Evolutionary conservation across 1,139 yeast genomes (phyloP).

Genomic region (Pichia sp.): DNA sequence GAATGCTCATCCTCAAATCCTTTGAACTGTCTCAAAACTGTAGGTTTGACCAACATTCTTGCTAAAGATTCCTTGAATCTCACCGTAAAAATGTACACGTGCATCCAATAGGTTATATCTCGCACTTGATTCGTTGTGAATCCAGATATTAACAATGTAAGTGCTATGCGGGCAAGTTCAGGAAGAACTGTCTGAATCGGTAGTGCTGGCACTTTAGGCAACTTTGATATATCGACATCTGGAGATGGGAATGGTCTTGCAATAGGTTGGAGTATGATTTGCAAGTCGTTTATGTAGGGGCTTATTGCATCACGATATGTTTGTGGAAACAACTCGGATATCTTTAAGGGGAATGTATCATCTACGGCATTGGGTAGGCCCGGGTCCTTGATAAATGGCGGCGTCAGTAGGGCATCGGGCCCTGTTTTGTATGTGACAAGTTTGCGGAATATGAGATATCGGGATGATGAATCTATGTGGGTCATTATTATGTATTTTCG

Average conservation of each 20-base stretch:
- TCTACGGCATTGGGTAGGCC: too few species aligned
- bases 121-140: constrained; percentile 8
- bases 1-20: constrained; percentile 28
- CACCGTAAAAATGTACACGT: constrained; percentile 24
- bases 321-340: constrained; percentile 1
- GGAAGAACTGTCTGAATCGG: constrained; percentile 6
- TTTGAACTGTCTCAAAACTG: constrained; percentile 15
- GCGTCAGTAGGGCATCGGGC: constrained; percentile 1
- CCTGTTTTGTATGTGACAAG: constrained; percentile 7
- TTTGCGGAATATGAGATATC: constrained; percentile 7
- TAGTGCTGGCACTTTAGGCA: constrained; percentile 9
- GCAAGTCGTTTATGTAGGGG: too few species aligned
- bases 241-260: constrained; percentile 5
- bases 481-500: constrained; percentile 29
- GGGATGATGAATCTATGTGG: not conserved
- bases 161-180: constrained; percentile 4
- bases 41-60: constrained; percentile 19
- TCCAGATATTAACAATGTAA: constrained; percentile 1
- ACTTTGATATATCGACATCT: constrained; percentile 3
- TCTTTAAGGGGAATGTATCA: constrained; percentile 1
- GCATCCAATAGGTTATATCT: constrained; percentile 23
- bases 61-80: constrained; percentile 25
- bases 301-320: constrained; percentile 4
- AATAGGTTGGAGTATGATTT: constrained; percentile 10
- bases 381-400: constrained; percentile 8